phyloP scores from a whole-genome alignment of 805 yeast genomes.

The Torulaspora microellipsoides region DNA sequence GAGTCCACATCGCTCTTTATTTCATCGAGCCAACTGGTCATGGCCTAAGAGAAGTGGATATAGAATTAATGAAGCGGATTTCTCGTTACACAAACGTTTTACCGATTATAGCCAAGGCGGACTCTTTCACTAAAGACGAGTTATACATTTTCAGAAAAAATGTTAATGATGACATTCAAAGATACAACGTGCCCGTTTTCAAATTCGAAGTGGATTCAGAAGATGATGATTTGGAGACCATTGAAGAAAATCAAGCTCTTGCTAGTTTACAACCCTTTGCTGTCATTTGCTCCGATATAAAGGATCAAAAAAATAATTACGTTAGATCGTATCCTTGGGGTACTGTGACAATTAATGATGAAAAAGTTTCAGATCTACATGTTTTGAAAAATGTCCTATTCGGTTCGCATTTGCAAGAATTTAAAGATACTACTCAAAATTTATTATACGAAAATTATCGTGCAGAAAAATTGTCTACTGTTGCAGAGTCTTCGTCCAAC shows the following conservation, averaged over 20 bases:
- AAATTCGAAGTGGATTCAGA: slow-evolving; percentile 68
- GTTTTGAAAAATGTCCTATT: slow-evolving; percentile 63
- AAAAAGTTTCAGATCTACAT: slow-evolving; percentile 49
- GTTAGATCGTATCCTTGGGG: slow-evolving; percentile 81
- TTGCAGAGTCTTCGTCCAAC: slow-evolving; percentile 35
- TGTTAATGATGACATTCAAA: slow-evolving; percentile 58
- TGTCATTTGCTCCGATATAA: slow-evolving; percentile 59
- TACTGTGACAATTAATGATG: slow-evolving; percentile 40
- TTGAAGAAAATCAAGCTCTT: slow-evolving; percentile 61
- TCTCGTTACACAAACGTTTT: slow-evolving; percentile 70
- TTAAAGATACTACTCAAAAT: slow-evolving; percentile 76
- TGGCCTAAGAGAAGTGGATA: slow-evolving; percentile 70
- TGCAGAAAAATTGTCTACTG: slow-evolving; percentile 66
- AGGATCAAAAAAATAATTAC: slow-evolving; percentile 51
- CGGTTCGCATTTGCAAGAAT: slow-evolving; percentile 79
- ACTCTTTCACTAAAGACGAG: slow-evolving; percentile 61
- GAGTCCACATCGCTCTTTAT: slow-evolving; percentile 70
- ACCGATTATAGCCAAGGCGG: slow-evolving; percentile 69
- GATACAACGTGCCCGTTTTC: slow-evolving; percentile 66
- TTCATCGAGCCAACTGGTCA: slow-evolving; percentile 76
- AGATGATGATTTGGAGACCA: slow-evolving; percentile 64
- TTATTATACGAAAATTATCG: slow-evolving; percentile 73
- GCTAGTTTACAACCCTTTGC: slow-evolving; percentile 73
- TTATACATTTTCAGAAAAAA: slow-evolving; percentile 54
- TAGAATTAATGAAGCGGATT: slow-evolving; percentile 63